These are phyloP conservation scores for Solanum boliviense DNA, from an alignment of 257 asterid species.

Conservation along the genomic window DNA sequence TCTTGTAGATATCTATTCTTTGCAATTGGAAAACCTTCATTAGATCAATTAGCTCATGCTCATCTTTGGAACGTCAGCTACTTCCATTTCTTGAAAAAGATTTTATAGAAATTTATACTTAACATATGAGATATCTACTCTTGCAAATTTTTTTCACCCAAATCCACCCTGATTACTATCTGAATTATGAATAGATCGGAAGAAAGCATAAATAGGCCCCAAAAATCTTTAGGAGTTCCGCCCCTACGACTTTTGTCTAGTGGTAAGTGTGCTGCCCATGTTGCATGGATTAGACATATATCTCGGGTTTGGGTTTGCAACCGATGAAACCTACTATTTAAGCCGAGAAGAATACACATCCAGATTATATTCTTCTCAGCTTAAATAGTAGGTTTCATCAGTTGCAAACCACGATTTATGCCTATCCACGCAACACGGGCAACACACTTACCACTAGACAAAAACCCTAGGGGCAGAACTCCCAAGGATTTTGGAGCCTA, in stretches of 20 bases:
- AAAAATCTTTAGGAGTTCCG: background rate
- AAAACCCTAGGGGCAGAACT: background rate
- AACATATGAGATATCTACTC: background rate
- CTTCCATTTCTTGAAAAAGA: background rate
- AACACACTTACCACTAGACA: background rate
- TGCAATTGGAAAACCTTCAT: background rate
- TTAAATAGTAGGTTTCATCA: background rate
- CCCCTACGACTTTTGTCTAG: background rate
- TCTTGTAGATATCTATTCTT: background rate
- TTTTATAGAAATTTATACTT: too few species aligned
- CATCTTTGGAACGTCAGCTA: background rate
- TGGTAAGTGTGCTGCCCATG: background rate
- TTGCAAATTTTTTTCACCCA: background rate
- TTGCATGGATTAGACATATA: background rate
- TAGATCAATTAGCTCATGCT: background rate
- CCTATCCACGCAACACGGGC: background rate
- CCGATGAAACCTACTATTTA: background rate
- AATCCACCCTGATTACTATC: background rate
- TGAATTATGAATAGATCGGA: background rate
- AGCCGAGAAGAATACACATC: background rate
- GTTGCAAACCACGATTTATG: background rate
- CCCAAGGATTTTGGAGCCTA: background rate
- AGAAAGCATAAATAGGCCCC: background rate
- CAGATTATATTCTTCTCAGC: background rate
- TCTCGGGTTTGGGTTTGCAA: background rate